Conservation (phyloP, 192 early-diverging fungal genomes). For the Coemansia sp. region DNA sequence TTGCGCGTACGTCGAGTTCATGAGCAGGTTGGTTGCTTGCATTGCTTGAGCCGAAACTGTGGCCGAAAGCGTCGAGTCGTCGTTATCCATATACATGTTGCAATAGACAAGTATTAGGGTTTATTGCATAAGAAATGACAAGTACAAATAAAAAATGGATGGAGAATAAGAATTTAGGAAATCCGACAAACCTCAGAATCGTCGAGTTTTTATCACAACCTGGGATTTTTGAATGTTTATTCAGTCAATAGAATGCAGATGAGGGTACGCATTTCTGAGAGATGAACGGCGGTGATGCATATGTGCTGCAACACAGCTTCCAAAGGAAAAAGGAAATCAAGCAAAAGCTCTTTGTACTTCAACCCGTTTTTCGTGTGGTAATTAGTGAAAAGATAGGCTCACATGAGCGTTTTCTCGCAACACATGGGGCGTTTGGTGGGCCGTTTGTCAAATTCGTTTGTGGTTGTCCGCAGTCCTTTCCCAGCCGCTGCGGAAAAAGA, state of each 20-base stretch:
- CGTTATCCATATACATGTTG: not conserved
- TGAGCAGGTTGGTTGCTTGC: not conserved
- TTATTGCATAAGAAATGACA: slow-evolving; percentile 3
- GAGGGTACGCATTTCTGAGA: not conserved
- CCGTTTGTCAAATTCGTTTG: too few species aligned
- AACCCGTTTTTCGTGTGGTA: not conserved
- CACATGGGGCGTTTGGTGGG: too few species aligned
- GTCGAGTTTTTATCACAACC: not conserved
- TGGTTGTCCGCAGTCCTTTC: too few species aligned
- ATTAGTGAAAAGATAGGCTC: not conserved
- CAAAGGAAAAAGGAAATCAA: slow-evolving; percentile 1
- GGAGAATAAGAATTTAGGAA: slow-evolving; percentile 5
- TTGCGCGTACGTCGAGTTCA: not conserved
- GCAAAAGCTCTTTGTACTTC: not conserved
- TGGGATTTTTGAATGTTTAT: not conserved
- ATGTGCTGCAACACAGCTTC: not conserved
- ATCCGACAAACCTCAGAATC: not conserved
- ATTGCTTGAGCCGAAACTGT: not conserved
- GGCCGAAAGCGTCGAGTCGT: not conserved
- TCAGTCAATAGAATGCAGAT: not conserved
- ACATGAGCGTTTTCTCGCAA: not conserved
- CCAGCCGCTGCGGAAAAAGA: too few species aligned
- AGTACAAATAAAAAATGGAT: slow-evolving; percentile 4
- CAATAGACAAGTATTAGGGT: slow-evolving; percentile 1
- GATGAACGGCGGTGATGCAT: not conserved